These are phyloP conservation scores for Dispira parvispora DNA, from an alignment of 192 early-diverging fungal genomes.

Conservation along the genomic window DNA sequence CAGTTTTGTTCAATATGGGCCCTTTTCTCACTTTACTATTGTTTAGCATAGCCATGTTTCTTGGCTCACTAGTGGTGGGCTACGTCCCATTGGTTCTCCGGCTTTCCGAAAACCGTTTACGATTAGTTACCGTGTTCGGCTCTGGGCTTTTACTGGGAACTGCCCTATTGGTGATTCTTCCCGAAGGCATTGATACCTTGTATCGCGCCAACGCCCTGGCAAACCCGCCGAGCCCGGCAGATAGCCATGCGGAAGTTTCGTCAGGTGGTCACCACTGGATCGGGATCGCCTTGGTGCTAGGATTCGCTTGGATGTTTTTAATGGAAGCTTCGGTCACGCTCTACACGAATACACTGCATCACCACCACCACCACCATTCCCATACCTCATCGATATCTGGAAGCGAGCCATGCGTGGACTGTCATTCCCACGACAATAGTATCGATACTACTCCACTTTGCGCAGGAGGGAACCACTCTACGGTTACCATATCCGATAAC, in stretches of 20 bases:
- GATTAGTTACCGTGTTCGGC: slow-evolving; percentile 36
- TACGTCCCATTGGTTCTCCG: not conserved
- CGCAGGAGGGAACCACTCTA: too few species aligned
- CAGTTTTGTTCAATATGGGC: not conserved
- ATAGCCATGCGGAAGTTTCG: not conserved
- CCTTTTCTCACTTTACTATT: not conserved
- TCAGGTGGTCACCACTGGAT: slow-evolving; percentile 37
- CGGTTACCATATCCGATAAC: too few species aligned
- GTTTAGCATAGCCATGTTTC: slow-evolving; percentile 9
- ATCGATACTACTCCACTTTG: not conserved
- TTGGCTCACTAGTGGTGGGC: not conserved
- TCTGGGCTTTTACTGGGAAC: slow-evolving; percentile 86
- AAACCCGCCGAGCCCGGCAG: not conserved
- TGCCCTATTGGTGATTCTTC: slow-evolving; percentile 81
- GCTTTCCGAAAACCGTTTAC: slow-evolving; percentile 2
- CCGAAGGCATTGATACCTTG: slow-evolving; percentile 88
- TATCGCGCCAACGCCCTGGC: slow-evolving; percentile 18
- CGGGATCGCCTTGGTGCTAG: slow-evolving; percentile 50
- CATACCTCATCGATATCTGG: slow-evolving; percentile 4
- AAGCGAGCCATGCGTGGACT: not conserved
- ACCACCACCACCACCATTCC: slow-evolving; percentile 28
- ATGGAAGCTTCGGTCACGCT: slow-evolving; percentile 29
- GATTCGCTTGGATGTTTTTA: slow-evolving; percentile 70
- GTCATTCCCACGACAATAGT: not conserved
- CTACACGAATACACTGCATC: slow-evolving; percentile 7